Conservation (phyloP, 2,329 filamentous ascomycete species). For the Botrytis byssoidea region DNA sequence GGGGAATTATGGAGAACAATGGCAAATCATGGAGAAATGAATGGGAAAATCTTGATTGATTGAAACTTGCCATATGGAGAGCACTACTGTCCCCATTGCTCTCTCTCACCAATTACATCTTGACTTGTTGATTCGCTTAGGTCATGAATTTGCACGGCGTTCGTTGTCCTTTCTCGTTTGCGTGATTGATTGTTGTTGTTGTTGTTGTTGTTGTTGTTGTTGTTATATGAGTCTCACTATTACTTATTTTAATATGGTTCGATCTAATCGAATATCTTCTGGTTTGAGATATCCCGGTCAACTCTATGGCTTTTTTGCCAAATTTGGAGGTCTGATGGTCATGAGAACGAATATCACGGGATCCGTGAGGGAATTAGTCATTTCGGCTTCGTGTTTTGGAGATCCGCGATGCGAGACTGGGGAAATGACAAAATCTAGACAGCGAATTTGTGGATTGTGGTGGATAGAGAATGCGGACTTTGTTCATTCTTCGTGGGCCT, state of each 20-base stretch:
- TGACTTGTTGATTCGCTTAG: background rate
- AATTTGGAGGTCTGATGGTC: background rate
- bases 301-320: background rate
- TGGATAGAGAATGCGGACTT: background rate
- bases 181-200: background rate
- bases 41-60: background rate
- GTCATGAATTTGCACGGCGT: background rate
- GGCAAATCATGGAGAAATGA: background rate
- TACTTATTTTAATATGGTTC: background rate
- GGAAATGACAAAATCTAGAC: background rate
- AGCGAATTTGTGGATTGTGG: background rate
- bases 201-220: background rate
- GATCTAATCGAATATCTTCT: background rate
- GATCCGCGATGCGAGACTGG: conserved; percentile 4
- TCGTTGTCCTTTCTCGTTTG: background rate
- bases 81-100: background rate
- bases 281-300: background rate
- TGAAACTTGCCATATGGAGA: background rate
- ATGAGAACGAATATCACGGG: conserved; percentile 16
- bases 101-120: background rate
- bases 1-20: background rate
- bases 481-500: background rate
- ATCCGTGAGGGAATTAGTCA: conserved; percentile 4
- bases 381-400: background rate
- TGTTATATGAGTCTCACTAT: background rate